Conservation (phyloP, 371 early-diverging fungal species). For the Mucor plumbeus region DNA sequence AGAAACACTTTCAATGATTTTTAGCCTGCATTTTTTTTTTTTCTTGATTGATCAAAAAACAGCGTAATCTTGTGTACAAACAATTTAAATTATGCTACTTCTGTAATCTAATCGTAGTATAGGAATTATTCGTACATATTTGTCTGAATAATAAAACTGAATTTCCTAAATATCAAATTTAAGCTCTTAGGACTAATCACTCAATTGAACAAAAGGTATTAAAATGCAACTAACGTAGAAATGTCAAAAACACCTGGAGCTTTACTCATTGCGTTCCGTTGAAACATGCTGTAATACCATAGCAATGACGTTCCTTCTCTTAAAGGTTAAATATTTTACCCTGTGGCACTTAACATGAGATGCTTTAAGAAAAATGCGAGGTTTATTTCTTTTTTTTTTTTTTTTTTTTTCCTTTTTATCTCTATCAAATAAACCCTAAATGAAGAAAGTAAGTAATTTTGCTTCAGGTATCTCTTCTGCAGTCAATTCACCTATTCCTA, state of each 20-base stretch:
- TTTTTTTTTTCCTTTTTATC: not conserved
- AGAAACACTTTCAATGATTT: no score
- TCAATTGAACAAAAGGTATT: no score
- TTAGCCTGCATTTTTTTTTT: no score
- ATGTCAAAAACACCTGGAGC: not conserved
- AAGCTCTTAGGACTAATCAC: no score
- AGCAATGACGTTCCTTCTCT: not conserved
- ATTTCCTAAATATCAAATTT: no score
- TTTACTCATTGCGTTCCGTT: not conserved
- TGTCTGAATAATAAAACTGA: no score
- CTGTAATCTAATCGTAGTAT: no score
- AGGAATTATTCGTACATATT: no score
- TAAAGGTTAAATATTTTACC: not conserved
- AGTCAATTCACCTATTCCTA: conserved; percentile 68
- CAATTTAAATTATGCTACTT: no score
- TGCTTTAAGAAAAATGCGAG: not conserved
- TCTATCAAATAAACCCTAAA: not conserved
- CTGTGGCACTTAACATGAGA: not conserved
- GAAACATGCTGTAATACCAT: not conserved
- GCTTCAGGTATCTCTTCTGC: conserved; percentile 25
- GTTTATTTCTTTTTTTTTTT: not conserved
- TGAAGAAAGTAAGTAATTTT: conserved; percentile 31
- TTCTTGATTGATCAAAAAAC: no score
- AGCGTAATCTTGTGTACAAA: no score
- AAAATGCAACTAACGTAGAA: no score